Evolutionary conservation across 2,329 filamentous ascomycete species (phyloP), one percentile per base, ranked within the genome.

Genomic region (Verticillium dahliae): DNA sequence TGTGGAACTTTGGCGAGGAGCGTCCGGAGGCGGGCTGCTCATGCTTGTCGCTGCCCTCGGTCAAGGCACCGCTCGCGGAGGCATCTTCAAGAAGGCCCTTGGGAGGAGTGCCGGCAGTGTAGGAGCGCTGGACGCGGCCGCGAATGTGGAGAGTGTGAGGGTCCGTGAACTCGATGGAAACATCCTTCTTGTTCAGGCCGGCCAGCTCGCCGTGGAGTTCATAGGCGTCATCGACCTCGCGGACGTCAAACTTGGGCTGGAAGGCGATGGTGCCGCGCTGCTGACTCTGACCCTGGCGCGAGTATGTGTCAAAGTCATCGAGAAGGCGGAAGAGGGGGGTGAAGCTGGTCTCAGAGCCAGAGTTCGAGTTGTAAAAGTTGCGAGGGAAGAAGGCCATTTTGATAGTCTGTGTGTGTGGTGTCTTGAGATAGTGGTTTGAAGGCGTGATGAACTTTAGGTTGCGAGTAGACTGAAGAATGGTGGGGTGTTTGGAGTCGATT

Each of bases 171-270:
- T 94, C 90, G 71, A 94, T 90, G 71, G 83, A 79, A 70, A 95
- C 79, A 69, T 92, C 80, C 68, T 90, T 86, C 76, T 91, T 90
- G 65, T 84, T 83, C 68, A 93, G 80, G 61, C 91, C 91, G 0
- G 90, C 88, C 6, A 94, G 85, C 75, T 94, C 90, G 69, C 90
- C 91, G 69, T 93, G 86, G 22, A 94, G 87, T 75, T 94, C 88
- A 71, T 92, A 94, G 65, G 79, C 73, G 6, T 85, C 76, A 63
- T 83, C 82, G 13, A 83, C 84, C 78, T 95, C 91, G 72, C 85
- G 87, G 64, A 93, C 81, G 69, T 94, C 90, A 71, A 94, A 94
- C 75, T 87, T 89, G 60, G 90, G 91, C 62, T 85, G 83, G 83
- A 92, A 93, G 70, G 83, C 78, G 56, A 68, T 71, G 39, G 66